Base-by-base conservation (phyloP, 192 early-diverging fungal genomes). In the Backusella morwellensis region DNA sequence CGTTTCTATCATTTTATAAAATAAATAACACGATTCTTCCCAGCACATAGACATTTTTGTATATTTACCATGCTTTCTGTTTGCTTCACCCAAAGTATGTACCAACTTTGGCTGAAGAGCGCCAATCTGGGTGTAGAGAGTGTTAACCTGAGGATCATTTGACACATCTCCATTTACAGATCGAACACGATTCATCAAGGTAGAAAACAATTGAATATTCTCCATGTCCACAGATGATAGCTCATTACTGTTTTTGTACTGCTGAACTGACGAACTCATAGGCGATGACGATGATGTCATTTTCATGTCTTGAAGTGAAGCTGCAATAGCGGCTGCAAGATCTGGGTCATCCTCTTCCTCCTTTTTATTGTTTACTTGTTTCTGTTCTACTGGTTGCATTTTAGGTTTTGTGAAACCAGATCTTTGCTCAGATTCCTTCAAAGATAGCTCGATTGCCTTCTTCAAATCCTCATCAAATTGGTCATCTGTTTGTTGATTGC, bases 391-490 rank as follows among this genome's bases (percentile, higher is more conserved):
- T 6, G 15, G 21, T n/a, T 32, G 14, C 32, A 17, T 1, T 41
- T 74, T 66, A n/a, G 26, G 41, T 17, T 36, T 70, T 23, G 41
- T 41, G 21, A 29, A 44, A 40, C 17, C 52, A 67, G 74, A 76
- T 72, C 82, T 91, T 72, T 71, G 85, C 78, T 90, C 85, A 34
- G 88, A 76, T 69, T 96, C 95, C 74, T 95, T 90, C 36, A 99
- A 80, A 0, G 96, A 98, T 17, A 95, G 85, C 66, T 94, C 95
- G 75, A 99, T 99, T 4, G 98, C 98, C 26, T 88, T 92, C 80
- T 92, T 94, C 67, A 99, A 75, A 79, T 99, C 97, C 17, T 90
- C 95, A 68, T 99, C 97, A 26, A 96, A 93, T 4, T 91, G 83
- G 14, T 74, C 73, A 19, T 83, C 86, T 21, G 21, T 14, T 3